Percentiles rank a stretch among this genome's conserved stretches.
Conservation (phyloP, 208 protist species). For the Vickermania spadyakhi region DNA sequence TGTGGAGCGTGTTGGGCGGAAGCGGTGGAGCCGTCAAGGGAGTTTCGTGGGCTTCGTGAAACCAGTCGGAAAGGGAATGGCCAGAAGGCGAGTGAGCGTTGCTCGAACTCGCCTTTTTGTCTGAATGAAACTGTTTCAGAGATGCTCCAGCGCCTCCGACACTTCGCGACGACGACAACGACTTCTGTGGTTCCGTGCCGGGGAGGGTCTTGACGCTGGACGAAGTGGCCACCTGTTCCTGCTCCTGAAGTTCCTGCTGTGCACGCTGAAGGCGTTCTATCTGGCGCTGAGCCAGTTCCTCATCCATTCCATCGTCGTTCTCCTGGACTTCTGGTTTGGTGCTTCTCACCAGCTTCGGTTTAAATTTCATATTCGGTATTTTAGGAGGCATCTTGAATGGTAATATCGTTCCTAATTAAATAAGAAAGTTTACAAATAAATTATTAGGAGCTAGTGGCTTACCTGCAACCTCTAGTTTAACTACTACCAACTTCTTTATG, state of each 20-base stretch:
- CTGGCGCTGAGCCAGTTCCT: constrained; percentile 22
- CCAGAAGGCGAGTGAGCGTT: neutral
- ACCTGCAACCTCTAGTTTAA: no score
- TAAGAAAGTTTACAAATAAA: neutral
- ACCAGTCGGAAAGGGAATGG: neutral
- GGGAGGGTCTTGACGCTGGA: neutral
- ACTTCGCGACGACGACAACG: neutral
- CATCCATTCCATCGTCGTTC: constrained; percentile 7
- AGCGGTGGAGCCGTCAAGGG: constrained; percentile 24
- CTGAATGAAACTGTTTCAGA: no score
- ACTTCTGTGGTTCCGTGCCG: constrained; percentile 1
- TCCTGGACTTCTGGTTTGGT: neutral
- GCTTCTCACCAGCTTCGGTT: constrained; percentile 22
- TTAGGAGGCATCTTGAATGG: constrained; percentile 38
- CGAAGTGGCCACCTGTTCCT: neutral
- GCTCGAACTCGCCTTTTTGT: no score
- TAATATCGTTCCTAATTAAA: neutral
- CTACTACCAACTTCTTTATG: no score
- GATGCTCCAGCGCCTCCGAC: neutral
- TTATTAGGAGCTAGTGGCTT: no score
- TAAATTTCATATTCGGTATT: constrained; percentile 40
- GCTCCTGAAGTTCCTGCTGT: neutral
- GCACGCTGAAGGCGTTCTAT: constrained; percentile 22
- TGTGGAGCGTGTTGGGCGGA: constrained; percentile 45
- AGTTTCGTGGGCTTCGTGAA: constrained; percentile 22